A percentile compares a stretch with the other conserved stretches of the same genome.
Evolutionary conservation across 164 flowering plant genomes (phyloP).

Genomic region (Piper betle): DNA sequence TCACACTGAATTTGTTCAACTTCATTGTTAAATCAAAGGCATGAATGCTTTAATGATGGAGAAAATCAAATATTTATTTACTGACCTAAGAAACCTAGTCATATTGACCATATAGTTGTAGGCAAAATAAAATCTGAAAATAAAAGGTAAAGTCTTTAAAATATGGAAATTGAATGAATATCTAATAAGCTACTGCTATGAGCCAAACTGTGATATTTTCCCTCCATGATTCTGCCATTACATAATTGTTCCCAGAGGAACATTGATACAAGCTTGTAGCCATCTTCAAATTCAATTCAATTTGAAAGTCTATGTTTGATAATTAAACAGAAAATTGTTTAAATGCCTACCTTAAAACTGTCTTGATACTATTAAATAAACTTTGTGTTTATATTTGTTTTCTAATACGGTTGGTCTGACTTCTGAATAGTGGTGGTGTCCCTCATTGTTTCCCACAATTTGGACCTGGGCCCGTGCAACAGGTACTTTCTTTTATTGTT

Average conservation of each 20-base stretch:
- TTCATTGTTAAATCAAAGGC: neutral
- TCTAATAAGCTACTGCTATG: no score
- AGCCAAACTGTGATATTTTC: no score
- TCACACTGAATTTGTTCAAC: neutral
- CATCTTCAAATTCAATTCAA: no score
- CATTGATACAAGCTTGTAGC: neutral
- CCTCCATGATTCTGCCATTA: no score
- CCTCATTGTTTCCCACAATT: constrained; percentile 99
- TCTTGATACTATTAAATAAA: neutral
- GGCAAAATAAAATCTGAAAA: no score
- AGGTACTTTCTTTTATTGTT: constrained; percentile 30
- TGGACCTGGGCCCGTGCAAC: constrained; percentile 93
- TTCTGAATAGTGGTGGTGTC: constrained; percentile 66
- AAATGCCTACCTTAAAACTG: neutral
- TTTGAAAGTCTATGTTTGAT: no score
- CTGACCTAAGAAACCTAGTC: neutral
- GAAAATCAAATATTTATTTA: neutral
- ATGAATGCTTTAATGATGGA: no score
- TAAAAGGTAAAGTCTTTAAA: no score
- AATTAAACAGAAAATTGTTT: no score
- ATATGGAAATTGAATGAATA: no score
- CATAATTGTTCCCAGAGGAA: neutral
- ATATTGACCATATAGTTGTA: neutral
- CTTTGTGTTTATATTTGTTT: neutral
- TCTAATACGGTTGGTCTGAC: constrained; percentile 14